phyloP scores from a whole-genome alignment of 768 basidiomycete species.

The Serendipita sp. region DNA sequence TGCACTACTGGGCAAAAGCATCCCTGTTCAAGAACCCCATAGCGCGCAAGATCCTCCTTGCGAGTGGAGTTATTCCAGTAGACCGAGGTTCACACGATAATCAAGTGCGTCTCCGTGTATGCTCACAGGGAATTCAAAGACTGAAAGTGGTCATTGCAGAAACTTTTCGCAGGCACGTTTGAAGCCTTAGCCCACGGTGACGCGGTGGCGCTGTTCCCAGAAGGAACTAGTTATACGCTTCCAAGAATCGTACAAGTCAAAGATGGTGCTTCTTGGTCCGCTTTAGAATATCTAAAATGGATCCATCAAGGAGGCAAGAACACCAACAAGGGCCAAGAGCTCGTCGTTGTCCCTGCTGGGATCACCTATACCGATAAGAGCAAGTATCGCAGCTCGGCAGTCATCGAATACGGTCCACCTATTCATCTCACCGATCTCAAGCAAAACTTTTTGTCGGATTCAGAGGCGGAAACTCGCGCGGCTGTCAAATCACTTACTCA shows the following conservation, averaged over 20 bases:
- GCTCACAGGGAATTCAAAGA: neutral
- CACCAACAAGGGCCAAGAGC: constrained; percentile 23
- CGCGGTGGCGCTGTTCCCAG: constrained; percentile 8
- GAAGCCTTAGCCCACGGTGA: constrained; percentile 15
- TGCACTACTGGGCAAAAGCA: constrained; percentile 86
- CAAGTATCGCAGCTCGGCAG: constrained; percentile 80
- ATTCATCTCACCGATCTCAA: constrained; percentile 60
- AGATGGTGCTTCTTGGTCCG: constrained; percentile 90
- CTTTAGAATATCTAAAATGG: constrained; percentile 83
- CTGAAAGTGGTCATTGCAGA: constrained; percentile 25
- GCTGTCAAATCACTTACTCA: constrained; percentile 81
- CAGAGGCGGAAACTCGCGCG: constrained; percentile 50
- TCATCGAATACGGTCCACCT: constrained; percentile 64
- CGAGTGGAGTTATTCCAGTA: constrained; percentile 95
- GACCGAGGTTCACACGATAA: constrained; percentile 90
- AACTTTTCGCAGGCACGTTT: constrained; percentile 26
- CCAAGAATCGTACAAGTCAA: constrained; percentile 75
- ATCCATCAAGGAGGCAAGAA: constrained; percentile 37
- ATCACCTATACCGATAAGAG: constrained; percentile 94
- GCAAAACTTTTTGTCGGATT: constrained; percentile 55
- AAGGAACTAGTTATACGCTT: constrained; percentile 53
- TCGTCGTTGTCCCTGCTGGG: constrained; percentile 62
- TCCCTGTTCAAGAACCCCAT: constrained; percentile 68
- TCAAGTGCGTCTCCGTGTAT: constrained; percentile 52
- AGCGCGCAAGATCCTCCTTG: constrained; percentile 54